These are phyloP conservation scores for Corymbia citriodora DNA, from an alignment of 441 rosid species.

Conservation along the genomic window DNA sequence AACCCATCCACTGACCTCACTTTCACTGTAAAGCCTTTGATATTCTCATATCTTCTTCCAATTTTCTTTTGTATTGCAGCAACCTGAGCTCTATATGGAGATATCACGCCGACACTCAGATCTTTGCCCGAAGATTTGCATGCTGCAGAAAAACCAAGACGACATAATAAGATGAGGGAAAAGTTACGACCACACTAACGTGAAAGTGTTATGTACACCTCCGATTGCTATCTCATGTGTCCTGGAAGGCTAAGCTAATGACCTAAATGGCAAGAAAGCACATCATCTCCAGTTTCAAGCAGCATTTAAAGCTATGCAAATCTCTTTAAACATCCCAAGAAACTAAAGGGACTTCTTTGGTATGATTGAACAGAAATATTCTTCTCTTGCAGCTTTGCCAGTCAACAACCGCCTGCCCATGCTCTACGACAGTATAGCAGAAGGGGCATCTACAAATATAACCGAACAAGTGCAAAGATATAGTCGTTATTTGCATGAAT, in stretches of 20 bases:
- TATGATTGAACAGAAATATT: background rate
- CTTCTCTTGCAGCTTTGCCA: background rate
- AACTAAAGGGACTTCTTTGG: background rate
- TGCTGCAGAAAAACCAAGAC: slow-evolving; percentile 12
- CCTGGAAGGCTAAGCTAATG: background rate
- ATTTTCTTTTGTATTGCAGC: slow-evolving; percentile 32
- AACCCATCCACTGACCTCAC: slow-evolving; percentile 43
- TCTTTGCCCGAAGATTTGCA: slow-evolving; percentile 12
- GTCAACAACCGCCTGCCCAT: background rate
- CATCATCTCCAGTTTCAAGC: background rate
- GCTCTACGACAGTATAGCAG: background rate
- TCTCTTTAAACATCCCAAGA: background rate
- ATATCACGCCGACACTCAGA: slow-evolving; percentile 33
- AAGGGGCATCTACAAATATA: background rate
- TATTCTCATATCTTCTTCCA: slow-evolving; percentile 4
- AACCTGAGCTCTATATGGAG: slow-evolving; percentile 45
- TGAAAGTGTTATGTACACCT: background rate
- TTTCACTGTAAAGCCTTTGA: slow-evolving; percentile 21
- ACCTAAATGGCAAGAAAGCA: background rate
- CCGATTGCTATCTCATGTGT: background rate
- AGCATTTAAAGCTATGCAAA: background rate
- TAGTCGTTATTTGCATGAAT: background rate
- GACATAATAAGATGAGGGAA: background rate
- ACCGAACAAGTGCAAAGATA: background rate
- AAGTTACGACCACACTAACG: background rate